These are phyloP conservation scores for Trifolium dubium DNA, from an alignment of 306 rosid species.

Conservation along the genomic window DNA sequence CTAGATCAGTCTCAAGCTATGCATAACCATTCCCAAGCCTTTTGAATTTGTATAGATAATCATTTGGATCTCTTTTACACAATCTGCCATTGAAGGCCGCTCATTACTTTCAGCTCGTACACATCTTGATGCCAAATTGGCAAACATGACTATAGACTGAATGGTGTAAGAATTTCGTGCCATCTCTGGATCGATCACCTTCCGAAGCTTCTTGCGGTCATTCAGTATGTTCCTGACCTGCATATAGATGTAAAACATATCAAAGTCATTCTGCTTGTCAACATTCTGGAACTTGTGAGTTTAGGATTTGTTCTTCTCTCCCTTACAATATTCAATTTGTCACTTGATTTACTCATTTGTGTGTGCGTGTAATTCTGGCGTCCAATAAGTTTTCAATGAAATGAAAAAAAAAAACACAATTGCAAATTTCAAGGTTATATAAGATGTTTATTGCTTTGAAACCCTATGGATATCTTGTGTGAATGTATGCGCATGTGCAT, in stretches of 20 bases:
- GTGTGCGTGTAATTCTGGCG: neutral
- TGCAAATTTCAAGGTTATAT: neutral
- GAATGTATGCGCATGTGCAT: neutral
- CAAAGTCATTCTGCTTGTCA: conserved; percentile 7
- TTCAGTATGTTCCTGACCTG: conserved; percentile 83
- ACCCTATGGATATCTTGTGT: conserved; percentile 6
- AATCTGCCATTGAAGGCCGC: conserved; percentile 86
- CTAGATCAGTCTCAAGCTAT: conserved; percentile 64
- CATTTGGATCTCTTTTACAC: conserved; percentile 75
- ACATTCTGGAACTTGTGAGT: conserved; percentile 6
- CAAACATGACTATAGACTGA: conserved; percentile 84
- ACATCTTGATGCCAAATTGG: conserved; percentile 91
- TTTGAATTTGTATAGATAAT: conserved; percentile 74
- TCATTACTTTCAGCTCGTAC: conserved; percentile 78
- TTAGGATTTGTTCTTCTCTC: conserved; percentile 15
- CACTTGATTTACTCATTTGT: neutral
- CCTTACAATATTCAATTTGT: neutral
- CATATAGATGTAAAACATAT: conserved; percentile 36
- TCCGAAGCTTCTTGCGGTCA: conserved; percentile 78
- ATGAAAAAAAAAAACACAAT: conserved; percentile 7
- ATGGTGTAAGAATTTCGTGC: conserved; percentile 74
- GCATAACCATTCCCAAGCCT: conserved; percentile 67
- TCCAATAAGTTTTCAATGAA: conserved; percentile 8
- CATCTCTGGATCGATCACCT: conserved; percentile 85
- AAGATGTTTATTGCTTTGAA: conserved; percentile 12